Evolutionary conservation across 495 filamentous ascomycete species (phyloP).

Genomic region (Trichoderma erinaceum): DNA sequence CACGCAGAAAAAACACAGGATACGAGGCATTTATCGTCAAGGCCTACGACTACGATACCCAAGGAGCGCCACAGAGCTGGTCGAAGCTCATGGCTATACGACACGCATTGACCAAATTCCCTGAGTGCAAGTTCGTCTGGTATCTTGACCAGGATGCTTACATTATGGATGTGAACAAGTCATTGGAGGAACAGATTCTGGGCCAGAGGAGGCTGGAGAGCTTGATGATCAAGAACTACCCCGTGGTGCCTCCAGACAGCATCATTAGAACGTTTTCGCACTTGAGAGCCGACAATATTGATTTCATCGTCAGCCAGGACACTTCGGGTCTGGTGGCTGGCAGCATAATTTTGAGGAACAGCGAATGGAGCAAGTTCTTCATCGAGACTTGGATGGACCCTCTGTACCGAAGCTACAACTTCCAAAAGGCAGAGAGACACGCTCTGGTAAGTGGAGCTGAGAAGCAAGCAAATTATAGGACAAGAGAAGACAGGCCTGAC

Average conservation of each 20-base stretch:
- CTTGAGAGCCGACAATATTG: conserved; percentile 66
- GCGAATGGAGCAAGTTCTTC: conserved; percentile 89
- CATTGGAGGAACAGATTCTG: conserved; percentile 67
- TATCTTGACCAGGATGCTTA: conserved; percentile 74
- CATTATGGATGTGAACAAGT: conserved; percentile 74
- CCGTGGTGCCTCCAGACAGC: conserved; percentile 89
- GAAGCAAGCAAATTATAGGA: not conserved
- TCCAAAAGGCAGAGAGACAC: conserved; percentile 89
- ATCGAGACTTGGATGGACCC: conserved; percentile 97
- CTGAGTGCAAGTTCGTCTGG: conserved; percentile 74
- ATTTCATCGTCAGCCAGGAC: conserved; percentile 82
- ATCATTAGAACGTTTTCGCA: conserved; percentile 93
- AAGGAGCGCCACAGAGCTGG: conserved; percentile 64
- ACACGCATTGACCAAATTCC: conserved; percentile 76
- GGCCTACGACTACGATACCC: conserved; percentile 67
- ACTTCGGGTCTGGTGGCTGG: conserved; percentile 66
- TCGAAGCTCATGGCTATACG: conserved; percentile 75
- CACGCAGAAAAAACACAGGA: conserved; percentile 45
- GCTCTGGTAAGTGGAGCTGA: conserved; percentile 60
- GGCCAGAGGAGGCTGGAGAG: conserved; percentile 57
- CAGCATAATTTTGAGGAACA: conserved; percentile 74
- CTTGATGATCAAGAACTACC: conserved; percentile 76
- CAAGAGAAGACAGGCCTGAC: not conserved
- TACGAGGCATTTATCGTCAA: conserved; percentile 82
- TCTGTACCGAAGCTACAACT: conserved; percentile 85